Percentiles rank a stretch among this genome's conserved stretches.
These are phyloP conservation scores for Ophiognomonia clavigignenti-juglandacearum DNA, from an alignment of 2,329 filamentous ascomycete genomes.

Conservation along the genomic window DNA sequence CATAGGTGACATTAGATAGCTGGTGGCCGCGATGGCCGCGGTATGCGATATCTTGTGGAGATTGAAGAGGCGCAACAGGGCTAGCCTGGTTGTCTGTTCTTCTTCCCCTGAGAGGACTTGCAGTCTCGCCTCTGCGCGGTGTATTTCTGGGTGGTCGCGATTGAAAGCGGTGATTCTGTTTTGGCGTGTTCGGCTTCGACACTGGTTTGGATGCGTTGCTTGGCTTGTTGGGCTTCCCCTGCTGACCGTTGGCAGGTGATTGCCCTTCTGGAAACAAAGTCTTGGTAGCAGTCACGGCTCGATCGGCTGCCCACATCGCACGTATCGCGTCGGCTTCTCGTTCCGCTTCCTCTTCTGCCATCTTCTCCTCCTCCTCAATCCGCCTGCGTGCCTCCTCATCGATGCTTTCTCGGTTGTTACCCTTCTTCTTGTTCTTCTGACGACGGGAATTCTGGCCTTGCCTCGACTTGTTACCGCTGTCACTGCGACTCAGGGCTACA, in stretches of 20 bases:
- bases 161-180: conserved; percentile 8
- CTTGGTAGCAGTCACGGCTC: conserved; percentile 19
- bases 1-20: conserved; percentile 13
- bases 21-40: conserved; percentile 11
- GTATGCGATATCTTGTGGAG: conserved; percentile 2
- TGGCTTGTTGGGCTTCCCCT: conserved; percentile 3
- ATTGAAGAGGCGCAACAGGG: not conserved
- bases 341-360: conserved; percentile 23
- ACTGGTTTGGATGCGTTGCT: conserved; percentile 3
- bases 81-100: conserved; percentile 17
- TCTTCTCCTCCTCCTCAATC: conserved; percentile 20
- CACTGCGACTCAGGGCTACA: conserved; percentile 1
- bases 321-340: conserved; percentile 26
- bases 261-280: conserved; percentile 23
- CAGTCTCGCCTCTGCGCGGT: conserved; percentile 11
- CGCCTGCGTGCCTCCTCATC: conserved; percentile 5
- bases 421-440: conserved; percentile 18
- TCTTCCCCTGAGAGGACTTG: conserved; percentile 20
- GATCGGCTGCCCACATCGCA: conserved; percentile 29
- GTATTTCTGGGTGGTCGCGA: conserved; percentile 7
- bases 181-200: conserved; percentile 15
- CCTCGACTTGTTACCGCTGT: conserved; percentile 13
- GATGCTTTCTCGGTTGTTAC: conserved; percentile 14
- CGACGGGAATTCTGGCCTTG: conserved; percentile 14
- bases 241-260: conserved; percentile 6